A percentile compares a stretch with the other conserved stretches of the same genome.
Conservation (phyloP, 2,329 filamentous ascomycete genomes). For the Metarhizium brunneum region DNA sequence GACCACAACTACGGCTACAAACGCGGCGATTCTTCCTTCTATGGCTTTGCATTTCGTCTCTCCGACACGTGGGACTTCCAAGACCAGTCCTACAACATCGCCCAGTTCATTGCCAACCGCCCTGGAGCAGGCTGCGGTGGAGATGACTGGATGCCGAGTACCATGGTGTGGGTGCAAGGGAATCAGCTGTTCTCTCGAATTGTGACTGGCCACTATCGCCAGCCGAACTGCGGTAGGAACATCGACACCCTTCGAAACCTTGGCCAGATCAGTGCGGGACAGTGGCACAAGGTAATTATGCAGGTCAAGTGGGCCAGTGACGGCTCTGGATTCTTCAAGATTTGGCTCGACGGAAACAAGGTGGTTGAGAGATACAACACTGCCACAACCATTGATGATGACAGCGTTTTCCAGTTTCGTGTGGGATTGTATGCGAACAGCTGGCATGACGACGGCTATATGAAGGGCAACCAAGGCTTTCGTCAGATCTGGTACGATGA, state of each 20-base stretch:
- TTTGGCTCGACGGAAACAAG: constrained; percentile 37
- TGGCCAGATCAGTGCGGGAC: constrained; percentile 29
- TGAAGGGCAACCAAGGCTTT: constrained; percentile 29
- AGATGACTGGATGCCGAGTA: constrained; percentile 38
- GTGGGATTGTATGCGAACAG: constrained; percentile 34
- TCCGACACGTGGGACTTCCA: constrained; percentile 34
- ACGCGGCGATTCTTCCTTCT: constrained; percentile 35
- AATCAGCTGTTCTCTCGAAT: constrained; percentile 33
- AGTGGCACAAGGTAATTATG: constrained; percentile 17
- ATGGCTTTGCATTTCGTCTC: constrained; percentile 43
- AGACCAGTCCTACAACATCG: constrained; percentile 36
- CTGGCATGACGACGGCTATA: constrained; percentile 27
- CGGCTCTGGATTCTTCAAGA: constrained; percentile 31
- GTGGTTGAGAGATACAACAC: constrained; percentile 30
- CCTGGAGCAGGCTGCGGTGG: constrained; percentile 27
- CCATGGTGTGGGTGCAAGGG: constrained; percentile 37
- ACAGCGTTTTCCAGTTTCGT: constrained; percentile 30
- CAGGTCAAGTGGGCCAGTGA: constrained; percentile 36
- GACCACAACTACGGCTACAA: constrained; percentile 33
- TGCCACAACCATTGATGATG: constrained; percentile 35
- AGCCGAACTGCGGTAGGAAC: constrained; percentile 15
- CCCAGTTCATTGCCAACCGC: constrained; percentile 43
- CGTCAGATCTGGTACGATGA: constrained; percentile 42
- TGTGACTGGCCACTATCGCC: constrained; percentile 16
- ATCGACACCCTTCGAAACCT: constrained; percentile 18